Percentiles rank a stretch among this genome's conserved stretches.
Evolutionary conservation across 129 eudicot species (phyloP).

Genomic region (Flaveria linearis): DNA sequence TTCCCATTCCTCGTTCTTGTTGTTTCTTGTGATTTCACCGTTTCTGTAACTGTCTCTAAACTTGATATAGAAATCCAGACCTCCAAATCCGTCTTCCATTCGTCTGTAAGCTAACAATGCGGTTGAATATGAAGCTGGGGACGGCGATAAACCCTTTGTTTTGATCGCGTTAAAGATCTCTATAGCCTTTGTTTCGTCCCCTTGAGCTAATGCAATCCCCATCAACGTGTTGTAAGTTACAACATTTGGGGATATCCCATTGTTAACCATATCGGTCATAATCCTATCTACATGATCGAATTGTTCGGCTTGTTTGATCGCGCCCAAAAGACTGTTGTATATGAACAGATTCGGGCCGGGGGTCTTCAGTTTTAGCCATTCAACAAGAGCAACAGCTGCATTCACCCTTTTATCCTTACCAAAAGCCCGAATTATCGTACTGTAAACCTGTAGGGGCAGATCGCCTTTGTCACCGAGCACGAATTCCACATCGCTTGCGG

Average conservation of each 20-base stretch:
- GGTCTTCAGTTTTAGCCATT: conserved; percentile 70
- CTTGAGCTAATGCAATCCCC: conserved; percentile 70
- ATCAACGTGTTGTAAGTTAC: conserved; percentile 88
- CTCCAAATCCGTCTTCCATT: conserved; percentile 86
- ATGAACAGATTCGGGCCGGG: conserved; percentile 68
- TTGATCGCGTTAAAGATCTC: conserved; percentile 61
- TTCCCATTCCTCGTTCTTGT: conserved; percentile 64
- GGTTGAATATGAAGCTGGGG: conserved; percentile 86
- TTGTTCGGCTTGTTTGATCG: conserved; percentile 56
- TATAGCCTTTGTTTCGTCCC: conserved; percentile 66
- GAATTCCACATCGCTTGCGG: conserved; percentile 65
- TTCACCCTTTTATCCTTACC: conserved; percentile 70
- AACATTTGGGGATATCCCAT: conserved; percentile 61
- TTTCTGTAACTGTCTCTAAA: conserved; percentile 45
- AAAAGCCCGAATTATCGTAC: conserved; percentile 62
- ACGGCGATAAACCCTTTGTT: conserved; percentile 61
- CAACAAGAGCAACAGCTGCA: conserved; percentile 71
- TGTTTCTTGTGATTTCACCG: conserved; percentile 51
- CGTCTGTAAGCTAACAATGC: conserved; percentile 75
- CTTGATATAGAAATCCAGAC: conserved; percentile 56
- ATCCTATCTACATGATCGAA: conserved; percentile 49
- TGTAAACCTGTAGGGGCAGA: conserved; percentile 75
- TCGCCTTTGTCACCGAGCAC: conserved; percentile 59
- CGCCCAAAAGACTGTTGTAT: conserved; percentile 77
- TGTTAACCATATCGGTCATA: conserved; percentile 59